A percentile compares a stretch with the other conserved stretches of the same genome.
phyloP scores from a whole-genome alignment of 1,139 yeast genomes.

The Barnettozyma hawaiiensis region DNA sequence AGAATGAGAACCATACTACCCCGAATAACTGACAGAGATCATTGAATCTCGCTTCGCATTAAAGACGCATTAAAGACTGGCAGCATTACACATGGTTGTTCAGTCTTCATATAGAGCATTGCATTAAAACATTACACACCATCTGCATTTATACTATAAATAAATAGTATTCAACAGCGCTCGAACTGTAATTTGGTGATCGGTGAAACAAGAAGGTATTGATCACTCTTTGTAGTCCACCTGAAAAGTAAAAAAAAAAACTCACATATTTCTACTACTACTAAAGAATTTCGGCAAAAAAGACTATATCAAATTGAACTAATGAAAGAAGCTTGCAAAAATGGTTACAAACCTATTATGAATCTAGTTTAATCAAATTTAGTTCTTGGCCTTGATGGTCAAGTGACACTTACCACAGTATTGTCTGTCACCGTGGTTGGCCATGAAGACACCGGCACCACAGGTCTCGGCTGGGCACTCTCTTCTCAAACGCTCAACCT shows the following conservation, averaged over 20 bases:
- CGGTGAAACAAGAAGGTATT: too few relatives aligned
- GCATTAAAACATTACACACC: conserved; percentile 1
- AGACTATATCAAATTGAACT: conserved; percentile 1
- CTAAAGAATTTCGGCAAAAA: background rate
- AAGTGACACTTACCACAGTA: conserved; percentile 99
- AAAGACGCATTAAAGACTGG: background rate
- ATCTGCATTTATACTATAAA: background rate
- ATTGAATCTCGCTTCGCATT: background rate
- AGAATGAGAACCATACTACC: too few relatives aligned
- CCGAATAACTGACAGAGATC: background rate
- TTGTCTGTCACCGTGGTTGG: conserved; percentile 96
- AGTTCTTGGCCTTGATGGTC: conserved; percentile 57
- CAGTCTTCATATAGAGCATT: conserved; percentile 1
- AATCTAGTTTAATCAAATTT: conserved; percentile 10
- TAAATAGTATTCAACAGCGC: background rate
- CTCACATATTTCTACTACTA: too few relatives aligned
- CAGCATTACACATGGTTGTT: background rate
- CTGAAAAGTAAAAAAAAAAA: too few relatives aligned
- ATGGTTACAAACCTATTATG: background rate
- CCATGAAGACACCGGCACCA: conserved; percentile 99
- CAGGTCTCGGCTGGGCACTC: conserved; percentile 92
- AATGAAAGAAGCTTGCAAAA: background rate
- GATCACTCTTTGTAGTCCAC: too few relatives aligned
- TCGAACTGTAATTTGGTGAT: background rate
- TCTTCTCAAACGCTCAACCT: conserved; percentile 98